Evolutionary conservation across 495 filamentous ascomycete species (phyloP), one percentile per base, ranked within the genome.

Genomic region (Cladorrhinum samala): DNA sequence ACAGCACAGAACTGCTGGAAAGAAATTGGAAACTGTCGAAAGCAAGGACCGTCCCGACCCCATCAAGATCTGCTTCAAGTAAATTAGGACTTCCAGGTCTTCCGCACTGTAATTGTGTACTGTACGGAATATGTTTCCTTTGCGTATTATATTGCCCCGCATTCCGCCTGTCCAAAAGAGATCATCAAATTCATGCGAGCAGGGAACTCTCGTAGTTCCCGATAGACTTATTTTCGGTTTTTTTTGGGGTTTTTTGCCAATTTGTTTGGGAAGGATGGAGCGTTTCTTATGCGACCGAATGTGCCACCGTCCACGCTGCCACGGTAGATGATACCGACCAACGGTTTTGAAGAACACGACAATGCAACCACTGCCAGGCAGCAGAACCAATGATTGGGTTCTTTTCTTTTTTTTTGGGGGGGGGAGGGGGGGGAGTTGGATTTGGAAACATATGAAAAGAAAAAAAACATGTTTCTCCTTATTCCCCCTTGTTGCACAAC

Each of bases 171-270:
- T 45, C 20, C 42, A 14, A 45, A 45, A 45, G 42, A 14, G 17
- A 33, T 25, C 45, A 9, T 17, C 4, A 25, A 47, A 23, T 47
- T 47, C n/a, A 47, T 47, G 45, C 45, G 24, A 47, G 24, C 45
- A 16, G 24, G 45, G 45, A 47, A n/a, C 39, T 41, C 39, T 41
- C 39, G 17, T 6, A n/a, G 13, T 41, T 18, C 17, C 43, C 21
- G 2, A n/a, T 18, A 11, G 21, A 16, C 2, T 27, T n/a, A 30
- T 3, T 14, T 16, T 14, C 14, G 9, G 45, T 24, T 17, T 8
- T 46, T 16, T 25, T 4, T 23, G 18, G 18, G 14, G 42, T 13
- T 45, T 21, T 24, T 21, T 45, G 8, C 24, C 13, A 20, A 45
- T 21, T 21, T 17, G 42, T 18, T 41, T 41, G 39, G 39, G 39